Evolutionary conservation across 495 filamentous ascomycete genomes (phyloP), one percentile per base, ranked within the genome.

Genomic region (Cryomyces minteri): DNA sequence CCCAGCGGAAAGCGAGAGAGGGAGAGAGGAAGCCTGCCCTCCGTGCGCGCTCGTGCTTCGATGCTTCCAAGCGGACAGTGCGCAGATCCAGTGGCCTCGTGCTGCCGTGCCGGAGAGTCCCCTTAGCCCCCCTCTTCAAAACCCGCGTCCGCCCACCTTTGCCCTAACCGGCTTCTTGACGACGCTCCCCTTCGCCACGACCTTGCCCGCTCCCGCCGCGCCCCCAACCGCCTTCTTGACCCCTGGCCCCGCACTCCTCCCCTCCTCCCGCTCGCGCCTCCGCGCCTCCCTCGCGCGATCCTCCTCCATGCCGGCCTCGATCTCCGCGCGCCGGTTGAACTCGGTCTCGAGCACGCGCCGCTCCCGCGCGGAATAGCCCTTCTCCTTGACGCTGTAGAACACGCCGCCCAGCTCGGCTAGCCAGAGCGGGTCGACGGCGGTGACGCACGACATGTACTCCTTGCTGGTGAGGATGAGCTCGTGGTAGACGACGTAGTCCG

Each of bases 371-470:
- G 83, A 90, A 59, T 90, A 99, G 9, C 88, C 88, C 60, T 99
- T 99, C 66, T 96, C 88, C 64, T 94, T 95, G 58, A 96, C 76
- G 9, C 81, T 87, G 65, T 96, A 99, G 64, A 96, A 99, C 28
- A 99, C 92, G n/a, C 87, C 92, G 18, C 92, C 92, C 18, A 99
- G 72, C 56, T 99, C 90, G 11, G 92, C 92, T 53, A 99, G 77
- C 92, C 92, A 99, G 54, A 93, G 85, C 41, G 92, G 88, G 60
- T 99, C 92, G 4, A 99, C 90, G 0, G 86, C 75, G 5, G 92
- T 99, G 31, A 99, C 92, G 2, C 84, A 93, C 4, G 82, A 88
- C 88, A 99, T 96, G 67, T 96, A 99, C 63, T 96, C 92, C 58
- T 94, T 95, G 43, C 77, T 83, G 0, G 92, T 99, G 40, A 96